Percentiles rank a stretch among this genome's conserved stretches.
These are phyloP conservation scores for Boletus reticuloceps DNA, from an alignment of 768 basidiomycete species.

Conservation along the genomic window DNA sequence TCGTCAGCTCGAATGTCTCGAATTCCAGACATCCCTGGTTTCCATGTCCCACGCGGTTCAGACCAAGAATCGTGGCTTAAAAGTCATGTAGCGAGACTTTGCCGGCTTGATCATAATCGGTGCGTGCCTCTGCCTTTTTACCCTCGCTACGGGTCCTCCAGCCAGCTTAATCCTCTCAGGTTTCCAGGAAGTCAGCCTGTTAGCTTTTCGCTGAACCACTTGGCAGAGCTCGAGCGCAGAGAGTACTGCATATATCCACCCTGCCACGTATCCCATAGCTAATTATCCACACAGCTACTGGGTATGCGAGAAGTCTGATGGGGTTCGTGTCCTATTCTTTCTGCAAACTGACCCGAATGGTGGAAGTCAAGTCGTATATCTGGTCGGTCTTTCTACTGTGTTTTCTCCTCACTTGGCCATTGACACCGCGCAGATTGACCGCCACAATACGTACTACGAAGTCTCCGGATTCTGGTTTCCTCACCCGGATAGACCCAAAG, in stretches of 20 bases:
- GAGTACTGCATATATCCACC: constrained; percentile 51
- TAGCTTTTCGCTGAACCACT: constrained; percentile 71
- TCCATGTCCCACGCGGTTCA: constrained; percentile 49
- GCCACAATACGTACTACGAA: constrained; percentile 83
- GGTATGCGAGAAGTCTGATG: constrained; percentile 99
- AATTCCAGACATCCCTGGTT: constrained; percentile 73
- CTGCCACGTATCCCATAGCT: constrained; percentile 2
- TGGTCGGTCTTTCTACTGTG: constrained; percentile 51
- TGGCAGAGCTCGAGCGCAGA: constrained; percentile 74
- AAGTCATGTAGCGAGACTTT: constrained; percentile 58
- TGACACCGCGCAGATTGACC: constrained; percentile 70
- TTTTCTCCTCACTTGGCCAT: background rate
- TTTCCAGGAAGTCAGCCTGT: constrained; percentile 98
- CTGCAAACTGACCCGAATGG: constrained; percentile 57
- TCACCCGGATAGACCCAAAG: constrained; percentile 69
- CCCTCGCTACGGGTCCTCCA: background rate
- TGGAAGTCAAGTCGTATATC: constrained; percentile 61
- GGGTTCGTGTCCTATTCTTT: constrained; percentile 84
- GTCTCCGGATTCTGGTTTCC: constrained; percentile 84
- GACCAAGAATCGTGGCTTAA: constrained; percentile 68
- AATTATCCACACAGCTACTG: constrained; percentile 65
- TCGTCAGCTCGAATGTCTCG: constrained; percentile 39
- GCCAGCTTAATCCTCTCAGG: constrained; percentile 36
- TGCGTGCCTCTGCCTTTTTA: constrained; percentile 30
- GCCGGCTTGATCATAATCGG: constrained; percentile 64